These are phyloP conservation scores for Hanseniaspora guilliermondii DNA, from an alignment of 805 yeast species.

Conservation along the genomic window DNA sequence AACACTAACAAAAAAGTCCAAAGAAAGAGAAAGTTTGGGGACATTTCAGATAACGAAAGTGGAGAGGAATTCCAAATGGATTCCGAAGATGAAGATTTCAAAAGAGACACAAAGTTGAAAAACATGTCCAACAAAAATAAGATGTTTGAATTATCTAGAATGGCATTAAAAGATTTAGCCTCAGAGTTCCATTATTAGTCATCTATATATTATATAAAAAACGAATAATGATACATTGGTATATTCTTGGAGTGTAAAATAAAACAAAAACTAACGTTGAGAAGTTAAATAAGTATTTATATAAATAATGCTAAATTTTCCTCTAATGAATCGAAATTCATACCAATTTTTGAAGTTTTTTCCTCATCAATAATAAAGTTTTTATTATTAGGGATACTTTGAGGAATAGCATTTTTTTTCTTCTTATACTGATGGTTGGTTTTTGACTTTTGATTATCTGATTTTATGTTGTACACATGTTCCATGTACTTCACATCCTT, in stretches of 20 bases:
- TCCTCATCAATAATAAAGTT: constrained; percentile 13
- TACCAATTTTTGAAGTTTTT: constrained; percentile 24
- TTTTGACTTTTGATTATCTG: neutral
- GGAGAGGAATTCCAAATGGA: constrained; percentile 13
- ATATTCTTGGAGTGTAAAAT: too few species aligned
- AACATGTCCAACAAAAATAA: constrained; percentile 60
- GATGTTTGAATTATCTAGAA: constrained; percentile 63
- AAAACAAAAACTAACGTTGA: too few species aligned
- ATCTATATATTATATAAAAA: neutral
- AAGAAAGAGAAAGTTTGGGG: constrained; percentile 18
- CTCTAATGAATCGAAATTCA: constrained; percentile 4
- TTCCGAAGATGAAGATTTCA: constrained; percentile 27
- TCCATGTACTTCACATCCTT: constrained; percentile 26
- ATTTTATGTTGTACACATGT: neutral
- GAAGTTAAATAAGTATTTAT: neutral
- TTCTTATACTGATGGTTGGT: neutral
- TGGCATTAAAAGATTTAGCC: constrained; percentile 49
- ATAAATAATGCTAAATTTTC: constrained; percentile 11
- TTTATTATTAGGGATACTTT: neutral
- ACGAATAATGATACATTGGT: neutral
- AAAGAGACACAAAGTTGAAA: constrained; percentile 30
- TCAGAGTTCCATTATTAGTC: constrained; percentile 52
- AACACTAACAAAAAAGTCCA: constrained; percentile 20
- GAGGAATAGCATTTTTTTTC: neutral
- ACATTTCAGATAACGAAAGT: constrained; percentile 12